These are phyloP conservation scores for Desmodesmus armatus DNA, from an alignment of 139 green algal genomes.

Conservation along the genomic window DNA sequence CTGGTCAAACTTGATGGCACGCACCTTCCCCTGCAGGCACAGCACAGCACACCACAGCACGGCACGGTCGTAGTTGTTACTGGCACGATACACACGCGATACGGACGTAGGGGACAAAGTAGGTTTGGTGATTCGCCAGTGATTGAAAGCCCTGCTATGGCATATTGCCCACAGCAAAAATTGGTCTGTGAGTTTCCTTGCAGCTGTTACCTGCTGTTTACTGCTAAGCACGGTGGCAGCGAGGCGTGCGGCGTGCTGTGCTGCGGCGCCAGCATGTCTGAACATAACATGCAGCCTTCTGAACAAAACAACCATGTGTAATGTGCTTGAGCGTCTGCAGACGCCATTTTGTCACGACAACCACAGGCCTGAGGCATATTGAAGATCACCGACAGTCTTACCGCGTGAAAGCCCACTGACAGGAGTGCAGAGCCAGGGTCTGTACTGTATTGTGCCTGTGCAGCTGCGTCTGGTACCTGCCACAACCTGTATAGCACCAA, in stretches of 20 bases:
- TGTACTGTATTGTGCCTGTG: not conserved
- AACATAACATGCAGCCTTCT: no score
- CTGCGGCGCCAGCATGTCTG: no score
- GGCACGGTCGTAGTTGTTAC: no score
- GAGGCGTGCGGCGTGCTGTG: no score
- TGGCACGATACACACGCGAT: no score
- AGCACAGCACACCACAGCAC: not conserved
- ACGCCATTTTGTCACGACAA: not conserved
- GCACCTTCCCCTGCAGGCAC: conserved; percentile 31
- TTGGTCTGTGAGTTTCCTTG: no score
- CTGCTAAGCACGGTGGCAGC: no score
- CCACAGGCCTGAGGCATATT: not conserved
- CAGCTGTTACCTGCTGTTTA: no score
- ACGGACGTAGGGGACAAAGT: no score
- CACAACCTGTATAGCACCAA: conserved; percentile 7
- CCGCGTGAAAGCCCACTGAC: not conserved
- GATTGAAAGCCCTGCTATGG: no score
- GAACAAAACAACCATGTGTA: not conserved
- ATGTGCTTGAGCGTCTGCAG: not conserved
- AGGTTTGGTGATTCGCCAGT: no score
- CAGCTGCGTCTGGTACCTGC: conserved; percentile 21
- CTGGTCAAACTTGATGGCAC: not conserved
- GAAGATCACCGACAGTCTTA: not conserved
- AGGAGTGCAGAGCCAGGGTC: not conserved
- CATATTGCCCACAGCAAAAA: no score